Base-by-base conservation (phyloP, 495 filamentous ascomycete genomes). In the Hypoxylon trugodes region DNA sequence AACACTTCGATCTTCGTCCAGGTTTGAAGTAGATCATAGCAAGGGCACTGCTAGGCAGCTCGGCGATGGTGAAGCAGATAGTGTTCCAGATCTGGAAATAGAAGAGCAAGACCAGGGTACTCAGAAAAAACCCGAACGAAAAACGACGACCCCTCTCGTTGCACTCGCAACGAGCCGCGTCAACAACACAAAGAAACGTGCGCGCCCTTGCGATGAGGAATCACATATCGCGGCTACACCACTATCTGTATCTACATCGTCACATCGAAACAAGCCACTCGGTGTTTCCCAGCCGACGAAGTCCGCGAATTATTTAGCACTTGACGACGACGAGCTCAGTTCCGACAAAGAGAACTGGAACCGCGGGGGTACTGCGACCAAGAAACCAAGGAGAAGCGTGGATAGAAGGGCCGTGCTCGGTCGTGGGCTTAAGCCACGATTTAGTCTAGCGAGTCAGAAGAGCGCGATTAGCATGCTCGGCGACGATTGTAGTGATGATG, bases 401-500 rank as follows among this genome's bases (percentile, higher is more conserved):
- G 61, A 32, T 16, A 47, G 56, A 37, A 61, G 42, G 46, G 45
- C 37, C 12, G 7, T 63, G 30, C 47, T 61, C 8, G 40, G 56
- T 13, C 18, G n/a, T n/a, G n/a, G n/a, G n/a, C n/a, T 43, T 4
- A 66, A 58, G 22, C 37, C 58, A 46, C 40, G 45, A 25, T 55
- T 49, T 6, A 64, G 60, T 55, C 46, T 68, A 3, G 41, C 41
- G 24, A 64, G 59, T 21, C 49, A 26, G 41, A 49, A 32, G 19
- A 60, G 54, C 43, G n/a, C n/a, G n/a, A 40, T 16, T 19, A 45
- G 37, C 25, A 40, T 55, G 41, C 38, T 54, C 4, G 32, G 53
- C 13, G 53, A 51, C 26, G 53, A 47, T 15, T 69, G 65, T 21
- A 77, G 74, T 51, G 77, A 77, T 25, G 77, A 79, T 33, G 77